Evolutionary conservation across 169 alveolate genomes (phyloP), one percentile per base, ranked within the genome.

Genomic region (Theileria luwenshuni): DNA sequence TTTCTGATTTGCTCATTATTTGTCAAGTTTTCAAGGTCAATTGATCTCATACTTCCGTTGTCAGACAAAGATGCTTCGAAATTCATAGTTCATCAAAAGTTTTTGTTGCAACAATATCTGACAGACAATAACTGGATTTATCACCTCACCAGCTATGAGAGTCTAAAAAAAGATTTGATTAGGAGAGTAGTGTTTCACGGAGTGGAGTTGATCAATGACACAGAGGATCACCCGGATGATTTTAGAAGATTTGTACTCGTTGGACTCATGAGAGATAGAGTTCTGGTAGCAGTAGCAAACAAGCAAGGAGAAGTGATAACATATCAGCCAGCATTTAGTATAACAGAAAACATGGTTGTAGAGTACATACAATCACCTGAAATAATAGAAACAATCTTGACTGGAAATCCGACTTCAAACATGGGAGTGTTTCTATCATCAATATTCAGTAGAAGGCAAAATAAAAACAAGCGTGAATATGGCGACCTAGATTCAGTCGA

Each of bases 401-500:
- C n/a, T n/a, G n/a, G n/a, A n/a, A n/a, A n/a, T n/a, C n/a, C n/a
- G n/a, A n/a, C n/a, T n/a, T n/a, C n/a, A n/a, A n/a, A n/a, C n/a
- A n/a, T n/a, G n/a, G n/a, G n/a, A n/a, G n/a, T n/a, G n/a, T n/a
- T n/a, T n/a, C n/a, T n/a, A n/a, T n/a, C n/a, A n/a, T n/a, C n/a
- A n/a, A n/a, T n/a, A n/a, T n/a, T n/a, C n/a, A n/a, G n/a, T n/a
- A n/a, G n/a, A n/a, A n/a, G n/a, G n/a, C n/a, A n/a, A n/a, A n/a
- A n/a, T n/a, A 10, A 30, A 51, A 51, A 51, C 17, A 10, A 6
- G 8, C 23, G 28, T 30, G 23, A 17, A 30, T 51, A 51, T 10
- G 61, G 23, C 28, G 61, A 51, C 28, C 23, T 51, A 13, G 61
- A 51, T 51, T 17, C 23, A 3, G 61, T 51, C 0, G 61, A 51